Conservation (phyloP, 2,329 filamentous ascomycete genomes). For the Thielaviopsis cerberus region DNA sequence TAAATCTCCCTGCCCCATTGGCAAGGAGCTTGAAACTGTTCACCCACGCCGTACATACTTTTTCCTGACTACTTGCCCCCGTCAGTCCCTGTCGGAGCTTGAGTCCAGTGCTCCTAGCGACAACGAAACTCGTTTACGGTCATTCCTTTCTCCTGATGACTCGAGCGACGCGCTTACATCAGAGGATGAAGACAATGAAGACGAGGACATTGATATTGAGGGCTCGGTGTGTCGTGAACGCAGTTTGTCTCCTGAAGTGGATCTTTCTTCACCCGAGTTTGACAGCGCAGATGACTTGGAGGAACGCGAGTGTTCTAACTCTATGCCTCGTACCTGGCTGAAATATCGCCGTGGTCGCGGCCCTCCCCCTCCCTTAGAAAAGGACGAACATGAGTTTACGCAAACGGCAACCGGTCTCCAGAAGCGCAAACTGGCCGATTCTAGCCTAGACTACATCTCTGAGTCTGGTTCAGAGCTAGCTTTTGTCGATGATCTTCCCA, state of each 20-base stretch:
- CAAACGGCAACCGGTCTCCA: slow-evolving; percentile 78
- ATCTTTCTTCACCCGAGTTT: slow-evolving; percentile 72
- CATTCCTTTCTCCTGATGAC: slow-evolving; percentile 67
- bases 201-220: slow-evolving; percentile 38
- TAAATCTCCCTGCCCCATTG: slow-evolving; percentile 64
- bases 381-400: slow-evolving; percentile 91
- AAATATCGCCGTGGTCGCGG: slow-evolving; percentile 33
- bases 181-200: slow-evolving; percentile 14
- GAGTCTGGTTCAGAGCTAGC: slow-evolving; percentile 18
- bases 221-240: slow-evolving; percentile 55
- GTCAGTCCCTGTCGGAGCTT: slow-evolving; percentile 56
- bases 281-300: slow-evolving; percentile 40
- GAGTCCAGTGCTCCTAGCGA: neutral
- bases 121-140: slow-evolving; percentile 16
- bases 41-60: slow-evolving; percentile 94
- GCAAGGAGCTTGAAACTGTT: slow-evolving; percentile 79
- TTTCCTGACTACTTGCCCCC: slow-evolving; percentile 76
- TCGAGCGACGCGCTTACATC: slow-evolving; percentile 45
- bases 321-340: slow-evolving; percentile 27
- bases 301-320: slow-evolving; percentile 29
- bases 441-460: slow-evolving; percentile 14
- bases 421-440: slow-evolving; percentile 39
- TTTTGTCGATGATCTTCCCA: slow-evolving; percentile 23
- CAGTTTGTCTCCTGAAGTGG: slow-evolving; percentile 83
- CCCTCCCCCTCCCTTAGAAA: slow-evolving; percentile 77